Conservation (phyloP, 2,329 filamentous ascomycete species). For the Aspergillus pseudoglaucus region DNA sequence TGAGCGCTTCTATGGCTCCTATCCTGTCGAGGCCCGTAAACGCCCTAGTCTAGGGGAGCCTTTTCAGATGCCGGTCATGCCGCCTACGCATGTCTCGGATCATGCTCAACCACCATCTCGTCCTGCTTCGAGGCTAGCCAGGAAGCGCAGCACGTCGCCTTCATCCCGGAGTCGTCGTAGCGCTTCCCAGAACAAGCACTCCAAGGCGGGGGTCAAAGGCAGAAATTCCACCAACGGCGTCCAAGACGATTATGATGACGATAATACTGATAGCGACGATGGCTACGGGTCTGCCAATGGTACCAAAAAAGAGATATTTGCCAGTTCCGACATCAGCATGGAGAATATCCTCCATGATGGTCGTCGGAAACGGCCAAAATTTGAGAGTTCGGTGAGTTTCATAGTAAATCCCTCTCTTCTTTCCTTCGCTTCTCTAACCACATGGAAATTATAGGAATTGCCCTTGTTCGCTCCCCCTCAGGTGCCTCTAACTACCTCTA, state of each 20-base stretch:
- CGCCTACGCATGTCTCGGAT: constrained; percentile 46
- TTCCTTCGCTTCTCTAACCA: constrained; percentile 12
- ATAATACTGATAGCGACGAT: constrained; percentile 83
- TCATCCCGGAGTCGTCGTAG: constrained; percentile 67
- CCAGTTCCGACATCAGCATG: constrained; percentile 93
- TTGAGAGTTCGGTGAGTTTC: constrained; percentile 85
- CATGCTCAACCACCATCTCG: constrained; percentile 59
- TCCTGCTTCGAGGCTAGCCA: constrained; percentile 63
- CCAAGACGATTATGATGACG: constrained; percentile 62
- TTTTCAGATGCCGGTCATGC: constrained; percentile 55
- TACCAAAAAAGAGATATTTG: constrained; percentile 76
- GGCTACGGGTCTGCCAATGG: constrained; percentile 65
- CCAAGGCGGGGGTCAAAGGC: constrained; percentile 62
- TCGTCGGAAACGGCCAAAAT: constrained; percentile 87
- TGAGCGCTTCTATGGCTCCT: constrained; percentile 41
- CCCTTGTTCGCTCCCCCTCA: constrained; percentile 91
- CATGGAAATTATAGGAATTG: constrained; percentile 61
- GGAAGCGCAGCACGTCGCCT: constrained; percentile 73
- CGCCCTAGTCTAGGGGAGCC: constrained; percentile 57
- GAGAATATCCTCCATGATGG: constrained; percentile 98
- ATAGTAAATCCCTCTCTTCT: constrained; percentile 7
- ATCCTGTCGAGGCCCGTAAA: constrained; percentile 48
- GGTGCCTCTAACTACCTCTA: constrained; percentile 90
- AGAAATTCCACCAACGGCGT: constrained; percentile 52
- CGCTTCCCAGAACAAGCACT: constrained; percentile 68